Conservation (phyloP, 2,329 filamentous ascomycete species). For the Ophiostoma australiae region DNA sequence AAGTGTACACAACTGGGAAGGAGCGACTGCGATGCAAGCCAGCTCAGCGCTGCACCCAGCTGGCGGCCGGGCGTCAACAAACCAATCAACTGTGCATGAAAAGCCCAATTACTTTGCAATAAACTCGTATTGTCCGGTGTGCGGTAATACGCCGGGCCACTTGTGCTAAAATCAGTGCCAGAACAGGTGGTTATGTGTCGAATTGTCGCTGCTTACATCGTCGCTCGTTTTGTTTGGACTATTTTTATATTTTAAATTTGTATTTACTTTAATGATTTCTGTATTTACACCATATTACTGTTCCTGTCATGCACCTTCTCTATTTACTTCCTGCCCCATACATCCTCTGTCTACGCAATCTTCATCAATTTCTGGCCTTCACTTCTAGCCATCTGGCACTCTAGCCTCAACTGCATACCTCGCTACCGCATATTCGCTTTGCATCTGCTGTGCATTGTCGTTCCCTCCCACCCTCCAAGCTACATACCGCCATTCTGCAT, state of each 20-base stretch:
- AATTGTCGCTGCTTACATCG: constrained; percentile 1
- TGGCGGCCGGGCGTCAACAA: constrained; percentile 15
- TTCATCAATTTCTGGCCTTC: background rate
- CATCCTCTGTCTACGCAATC: background rate
- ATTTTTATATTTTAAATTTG: constrained; percentile 13
- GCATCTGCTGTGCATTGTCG: background rate
- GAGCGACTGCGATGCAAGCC: background rate
- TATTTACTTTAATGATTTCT: background rate
- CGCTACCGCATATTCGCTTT: background rate
- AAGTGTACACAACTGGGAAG: constrained; percentile 19
- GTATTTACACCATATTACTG: constrained; percentile 7
- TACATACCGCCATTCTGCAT: constrained; percentile 1
- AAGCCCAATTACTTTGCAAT: background rate
- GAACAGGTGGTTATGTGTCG: background rate
- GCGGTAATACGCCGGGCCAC: background rate
- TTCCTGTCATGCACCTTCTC: background rate
- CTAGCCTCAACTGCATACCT: background rate
- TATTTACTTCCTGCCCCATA: constrained; percentile 5
- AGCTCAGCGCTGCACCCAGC: constrained; percentile 6
- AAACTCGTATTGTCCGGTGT: background rate
- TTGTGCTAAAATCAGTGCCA: background rate
- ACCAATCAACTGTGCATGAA: constrained; percentile 22
- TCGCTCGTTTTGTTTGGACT: constrained; percentile 7
- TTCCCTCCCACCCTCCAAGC: background rate
- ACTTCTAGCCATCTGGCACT: background rate